Percentiles rank a stretch among this genome's conserved stretches.
Conservation (phyloP, 73 alveolate genomes). For the Paramecium sexaurelia region DNA sequence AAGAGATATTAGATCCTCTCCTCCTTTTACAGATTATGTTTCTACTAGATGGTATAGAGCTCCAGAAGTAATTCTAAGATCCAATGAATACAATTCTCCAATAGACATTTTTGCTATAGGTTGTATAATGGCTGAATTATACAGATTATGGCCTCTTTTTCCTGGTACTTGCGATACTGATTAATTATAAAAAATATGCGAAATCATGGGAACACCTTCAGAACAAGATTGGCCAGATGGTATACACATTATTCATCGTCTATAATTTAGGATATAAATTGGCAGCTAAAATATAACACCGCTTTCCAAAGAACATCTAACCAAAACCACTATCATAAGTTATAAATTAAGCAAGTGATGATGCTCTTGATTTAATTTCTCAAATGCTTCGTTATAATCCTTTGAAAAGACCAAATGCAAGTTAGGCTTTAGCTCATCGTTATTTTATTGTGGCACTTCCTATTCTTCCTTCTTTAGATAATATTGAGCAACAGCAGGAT, state of each 20-base stretch:
- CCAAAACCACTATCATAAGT: conserved; percentile 30
- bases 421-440: conserved; percentile 50
- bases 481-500: conserved; percentile 6
- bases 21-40: conserved; percentile 99
- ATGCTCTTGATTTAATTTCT: conserved; percentile 55
- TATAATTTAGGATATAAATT: conserved; percentile 62
- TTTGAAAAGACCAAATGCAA: conserved; percentile 17
- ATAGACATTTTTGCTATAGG: conserved; percentile 99
- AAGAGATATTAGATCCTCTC: conserved; percentile 98
- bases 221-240: conserved; percentile 80
- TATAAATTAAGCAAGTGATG: conserved; percentile 18
- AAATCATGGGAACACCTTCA: conserved; percentile 99
- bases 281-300: conserved; percentile 65
- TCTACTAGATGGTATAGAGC: conserved; percentile 99
- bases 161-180: conserved; percentile 97
- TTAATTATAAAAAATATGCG: conserved; percentile 97
- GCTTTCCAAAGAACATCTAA: conserved; percentile 55
- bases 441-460: conserved; percentile 53
- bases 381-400: conserved; percentile 60
- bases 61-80: conserved; percentile 97
- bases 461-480: conserved; percentile 45
- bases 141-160: conserved; percentile 93
- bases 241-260: conserved; percentile 56
- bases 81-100: conserved; percentile 98
- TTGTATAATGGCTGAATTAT: conserved; percentile 98